These are phyloP conservation scores for Candida nanaspora DNA, from an alignment of 805 yeast genomes.

Conservation along the genomic window DNA sequence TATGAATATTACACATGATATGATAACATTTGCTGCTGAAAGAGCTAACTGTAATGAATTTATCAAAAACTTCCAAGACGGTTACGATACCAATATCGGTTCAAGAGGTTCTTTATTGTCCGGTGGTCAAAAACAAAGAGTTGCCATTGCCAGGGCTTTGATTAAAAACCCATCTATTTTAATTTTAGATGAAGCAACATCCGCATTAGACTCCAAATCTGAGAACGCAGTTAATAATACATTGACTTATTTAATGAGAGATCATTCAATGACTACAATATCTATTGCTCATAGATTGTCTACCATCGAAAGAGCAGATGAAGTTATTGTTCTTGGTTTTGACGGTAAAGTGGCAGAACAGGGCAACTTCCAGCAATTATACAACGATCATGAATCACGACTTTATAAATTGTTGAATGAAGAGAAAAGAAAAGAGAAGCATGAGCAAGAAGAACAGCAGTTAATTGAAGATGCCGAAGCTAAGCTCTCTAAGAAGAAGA, in stretches of 20 bases:
- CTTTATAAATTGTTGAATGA: slow-evolving; percentile 26
- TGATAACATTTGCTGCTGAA: slow-evolving; percentile 55
- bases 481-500: slow-evolving; percentile 6
- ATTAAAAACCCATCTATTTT: slow-evolving; percentile 59
- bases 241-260: slow-evolving; percentile 44
- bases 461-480: slow-evolving; percentile 6
- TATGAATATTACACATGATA: slow-evolving; percentile 49
- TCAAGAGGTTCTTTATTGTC: slow-evolving; percentile 61
- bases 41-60: slow-evolving; percentile 73
- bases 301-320: slow-evolving; percentile 77
- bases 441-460: slow-evolving; percentile 7
- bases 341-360: slow-evolving; percentile 74
- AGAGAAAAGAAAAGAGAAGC: slow-evolving; percentile 9
- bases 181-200: slow-evolving; percentile 78
- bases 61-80: slow-evolving; percentile 69
- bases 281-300: slow-evolving; percentile 90
- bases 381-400: slow-evolving; percentile 30
- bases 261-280: slow-evolving; percentile 64
- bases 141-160: slow-evolving; percentile 70
- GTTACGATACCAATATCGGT: slow-evolving; percentile 77
- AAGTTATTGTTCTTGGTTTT: slow-evolving; percentile 73
- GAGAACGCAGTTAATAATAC: slow-evolving; percentile 82
- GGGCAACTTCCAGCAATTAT: slow-evolving; percentile 57
- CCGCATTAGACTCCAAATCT: slow-evolving; percentile 84
- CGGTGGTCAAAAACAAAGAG: slow-evolving; percentile 74